phyloP scores from a whole-genome alignment of 208 protist species.

The Trypanosoma theileri region DNA sequence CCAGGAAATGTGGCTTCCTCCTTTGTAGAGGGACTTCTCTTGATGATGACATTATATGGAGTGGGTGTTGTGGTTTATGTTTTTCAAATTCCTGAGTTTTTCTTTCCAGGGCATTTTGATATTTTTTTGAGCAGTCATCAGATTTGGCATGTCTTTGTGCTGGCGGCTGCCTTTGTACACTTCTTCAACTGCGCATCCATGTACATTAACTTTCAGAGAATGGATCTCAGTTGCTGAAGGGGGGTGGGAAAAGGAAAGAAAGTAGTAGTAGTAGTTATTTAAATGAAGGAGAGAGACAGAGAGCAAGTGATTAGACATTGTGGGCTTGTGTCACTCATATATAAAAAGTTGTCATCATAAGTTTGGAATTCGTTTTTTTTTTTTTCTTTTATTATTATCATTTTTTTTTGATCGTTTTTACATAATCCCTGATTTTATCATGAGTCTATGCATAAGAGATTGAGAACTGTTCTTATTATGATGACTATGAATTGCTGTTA shows the following conservation, averaged over 20 bases:
- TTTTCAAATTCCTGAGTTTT: conserved; percentile 73
- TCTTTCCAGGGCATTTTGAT: conserved; percentile 74
- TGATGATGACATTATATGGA: conserved; percentile 74
- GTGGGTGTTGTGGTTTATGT: conserved; percentile 81
- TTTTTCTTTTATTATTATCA: no score
- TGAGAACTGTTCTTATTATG: no score
- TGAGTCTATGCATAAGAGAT: no score
- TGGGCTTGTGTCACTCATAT: no score
- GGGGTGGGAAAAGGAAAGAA: neutral
- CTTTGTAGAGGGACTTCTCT: conserved; percentile 51
- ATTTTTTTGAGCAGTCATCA: conserved; percentile 70
- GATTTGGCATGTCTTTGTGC: conserved; percentile 83
- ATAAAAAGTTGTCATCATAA: no score
- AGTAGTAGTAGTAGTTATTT: neutral
- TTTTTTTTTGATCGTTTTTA: no score
- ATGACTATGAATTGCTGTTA: no score
- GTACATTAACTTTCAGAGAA: conserved; percentile 46
- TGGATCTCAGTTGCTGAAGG: conserved; percentile 36
- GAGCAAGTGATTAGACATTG: neutral
- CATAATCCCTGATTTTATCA: no score
- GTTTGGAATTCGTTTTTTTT: no score
- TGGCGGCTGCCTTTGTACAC: conserved; percentile 71
- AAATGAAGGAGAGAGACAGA: neutral
- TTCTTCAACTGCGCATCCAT: conserved; percentile 72
- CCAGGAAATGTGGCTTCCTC: conserved; percentile 37